A percentile compares a stretch with the other conserved stretches of the same genome.
Conservation (phyloP, 331 rosid species). For the Acacia pycnantha region DNA sequence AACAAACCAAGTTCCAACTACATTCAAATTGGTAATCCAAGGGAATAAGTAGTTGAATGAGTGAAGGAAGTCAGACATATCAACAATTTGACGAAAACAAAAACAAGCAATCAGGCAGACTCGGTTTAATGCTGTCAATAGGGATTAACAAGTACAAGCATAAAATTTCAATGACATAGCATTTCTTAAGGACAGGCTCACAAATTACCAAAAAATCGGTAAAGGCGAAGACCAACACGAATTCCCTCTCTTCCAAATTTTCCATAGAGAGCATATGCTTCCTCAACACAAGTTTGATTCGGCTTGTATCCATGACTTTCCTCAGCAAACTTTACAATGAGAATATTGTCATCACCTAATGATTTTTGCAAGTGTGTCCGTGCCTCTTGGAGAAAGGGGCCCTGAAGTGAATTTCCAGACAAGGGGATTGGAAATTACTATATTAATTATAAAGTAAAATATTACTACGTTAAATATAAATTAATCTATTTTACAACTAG, state of each 20-base stretch:
- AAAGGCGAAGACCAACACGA: constrained; percentile 58
- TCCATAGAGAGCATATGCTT: constrained; percentile 31
- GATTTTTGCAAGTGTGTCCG: constrained; percentile 66
- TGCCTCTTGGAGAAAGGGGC: constrained; percentile 48
- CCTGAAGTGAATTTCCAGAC: constrained; percentile 43
- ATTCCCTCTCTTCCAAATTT: constrained; percentile 72
- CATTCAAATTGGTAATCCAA: neutral
- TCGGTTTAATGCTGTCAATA: neutral
- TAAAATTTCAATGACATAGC: neutral
- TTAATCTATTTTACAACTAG: neutral
- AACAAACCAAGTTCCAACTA: neutral
- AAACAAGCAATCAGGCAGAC: neutral
- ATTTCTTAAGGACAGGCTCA: neutral
- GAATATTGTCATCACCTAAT: constrained; percentile 72
- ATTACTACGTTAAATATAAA: neutral
- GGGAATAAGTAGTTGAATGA: neutral
- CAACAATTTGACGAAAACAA: neutral
- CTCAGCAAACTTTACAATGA: constrained; percentile 65
- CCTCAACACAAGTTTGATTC: neutral
- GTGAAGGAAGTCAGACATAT: constrained; percentile 9
- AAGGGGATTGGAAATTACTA: constrained; percentile 18
- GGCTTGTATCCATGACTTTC: neutral
- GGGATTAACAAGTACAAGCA: neutral
- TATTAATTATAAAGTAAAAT: neutral
- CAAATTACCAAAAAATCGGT: constrained; percentile 66